Evolutionary conservation across 1,139 yeast genomes (phyloP), one percentile per base, ranked within the genome.

Genomic region (Nematodospora anomalae): DNA sequence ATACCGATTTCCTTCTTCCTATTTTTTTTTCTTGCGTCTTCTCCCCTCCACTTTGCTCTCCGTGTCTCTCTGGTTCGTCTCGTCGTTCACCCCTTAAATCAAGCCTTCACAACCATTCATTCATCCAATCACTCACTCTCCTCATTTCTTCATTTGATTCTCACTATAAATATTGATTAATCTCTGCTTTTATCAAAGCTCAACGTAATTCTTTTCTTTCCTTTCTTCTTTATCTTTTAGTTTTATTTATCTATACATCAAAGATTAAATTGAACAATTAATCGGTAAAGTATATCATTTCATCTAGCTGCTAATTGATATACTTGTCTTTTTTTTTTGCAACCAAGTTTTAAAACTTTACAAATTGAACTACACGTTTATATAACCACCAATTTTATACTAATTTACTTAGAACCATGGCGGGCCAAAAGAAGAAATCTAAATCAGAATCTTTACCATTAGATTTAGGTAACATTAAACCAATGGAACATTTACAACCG

Each of bases 401-500:
- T 12, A 12, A 33, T 32, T 18, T 8, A 18, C 21, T 6, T 18
- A 18, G 21, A 29, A 39, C 32, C 41, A 44, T 44, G 48, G 46
- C 41, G 44, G 47, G 37, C 33, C 33, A 33, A 25, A 44, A 44
- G 42, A 44, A 44, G 27, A 43, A 43, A 43, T 38, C 43, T 30
- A 44, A 44, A 27, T 36, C 42, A 20, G 43, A 43, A 12, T 21
- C 42, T 18, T 22, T 43, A 13, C 51, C 55, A 35, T 49, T 57
- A 29, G 70, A 68, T 47, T 60, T 69, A 42, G 67, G 60, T 16
- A 60, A 55, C 44, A 65, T 73, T 47, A 73, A 68, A 42, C 58
- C 53, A 40, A 53, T 71, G 50, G 62, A 56, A 32, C 70, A 64
- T 42, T 64, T 71, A 49, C 60, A 58, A 46, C 64, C 71, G 6